A percentile compares a stretch with the other conserved stretches of the same genome.
Evolutionary conservation across 2,329 filamentous ascomycete species (phyloP).

Genomic region (Blastomyces silverae): DNA sequence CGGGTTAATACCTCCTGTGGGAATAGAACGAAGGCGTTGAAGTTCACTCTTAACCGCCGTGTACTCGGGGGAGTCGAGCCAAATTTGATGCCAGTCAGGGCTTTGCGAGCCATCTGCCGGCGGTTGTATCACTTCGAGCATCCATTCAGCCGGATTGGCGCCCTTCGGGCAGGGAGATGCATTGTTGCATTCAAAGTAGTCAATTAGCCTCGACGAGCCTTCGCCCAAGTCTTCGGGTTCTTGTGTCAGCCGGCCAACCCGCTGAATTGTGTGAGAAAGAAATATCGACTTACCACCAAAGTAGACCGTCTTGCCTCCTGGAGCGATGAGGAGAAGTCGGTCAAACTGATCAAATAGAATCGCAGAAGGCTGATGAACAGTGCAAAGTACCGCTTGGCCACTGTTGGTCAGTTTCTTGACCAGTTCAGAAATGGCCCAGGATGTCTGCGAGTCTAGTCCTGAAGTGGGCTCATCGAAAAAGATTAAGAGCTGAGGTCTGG

Average conservation of each 20-base stretch:
- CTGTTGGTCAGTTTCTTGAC: slow-evolving; percentile 82
- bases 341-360: slow-evolving; percentile 86
- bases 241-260: not conserved
- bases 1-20: not conserved
- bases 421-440: slow-evolving; percentile 64
- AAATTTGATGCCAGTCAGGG: slow-evolving; percentile 47
- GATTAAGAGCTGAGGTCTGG: slow-evolving; percentile 77
- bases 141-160: slow-evolving; percentile 69
- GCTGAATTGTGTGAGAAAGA: not conserved
- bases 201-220: slow-evolving; percentile 50
- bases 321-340: slow-evolving; percentile 56
- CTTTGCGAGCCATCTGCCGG: not conserved
- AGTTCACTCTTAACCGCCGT: slow-evolving; percentile 54
- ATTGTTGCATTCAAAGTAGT: slow-evolving; percentile 60
- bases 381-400: slow-evolving; percentile 86
- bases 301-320: slow-evolving; percentile 60
- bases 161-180: slow-evolving; percentile 50
- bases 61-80: slow-evolving; percentile 51
- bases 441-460: slow-evolving; percentile 85
- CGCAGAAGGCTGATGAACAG: slow-evolving; percentile 89
- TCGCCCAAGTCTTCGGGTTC: slow-evolving; percentile 48
- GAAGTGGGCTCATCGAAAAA: slow-evolving; percentile 94
- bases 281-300: slow-evolving; percentile 43
- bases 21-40: slow-evolving; percentile 43
- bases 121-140: slow-evolving; percentile 45